A percentile compares a stretch with the other conserved stretches of the same genome.
These are phyloP conservation scores for Verticillium dahliae DNA, from an alignment of 2,329 filamentous ascomycete genomes.

Conservation along the genomic window DNA sequence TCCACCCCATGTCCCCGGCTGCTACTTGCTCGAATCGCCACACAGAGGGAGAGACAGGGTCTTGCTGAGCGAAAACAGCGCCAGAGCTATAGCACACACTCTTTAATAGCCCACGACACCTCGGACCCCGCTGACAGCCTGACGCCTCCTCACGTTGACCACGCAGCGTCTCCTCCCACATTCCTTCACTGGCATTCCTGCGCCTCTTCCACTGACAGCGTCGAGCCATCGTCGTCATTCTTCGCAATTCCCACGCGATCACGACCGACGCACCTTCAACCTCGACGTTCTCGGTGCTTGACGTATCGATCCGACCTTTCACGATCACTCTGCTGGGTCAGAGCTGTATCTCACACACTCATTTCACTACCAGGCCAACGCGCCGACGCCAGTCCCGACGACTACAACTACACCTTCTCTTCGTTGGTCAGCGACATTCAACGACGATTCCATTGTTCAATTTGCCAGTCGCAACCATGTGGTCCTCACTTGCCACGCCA, in stretches of 20 bases:
- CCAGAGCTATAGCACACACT: background rate
- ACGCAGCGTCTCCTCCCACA: background rate
- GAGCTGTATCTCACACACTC: background rate
- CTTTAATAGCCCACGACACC: background rate
- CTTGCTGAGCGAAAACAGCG: background rate
- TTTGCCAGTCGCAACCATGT: slow-evolving; percentile 12
- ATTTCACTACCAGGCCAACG: background rate
- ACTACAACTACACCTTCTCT: background rate
- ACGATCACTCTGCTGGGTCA: background rate
- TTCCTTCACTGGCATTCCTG: background rate
- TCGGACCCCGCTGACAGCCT: background rate
- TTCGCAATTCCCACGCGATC: background rate
- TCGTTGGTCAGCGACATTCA: background rate
- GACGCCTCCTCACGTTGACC: background rate
- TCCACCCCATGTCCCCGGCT: background rate
- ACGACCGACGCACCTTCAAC: background rate
- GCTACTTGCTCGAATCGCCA: background rate
- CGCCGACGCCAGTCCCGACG: background rate
- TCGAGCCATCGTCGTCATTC: background rate
- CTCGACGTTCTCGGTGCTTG: slow-evolving; percentile 2
- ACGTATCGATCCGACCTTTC: slow-evolving; percentile 1
- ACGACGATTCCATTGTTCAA: background rate
- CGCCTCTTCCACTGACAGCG: background rate
- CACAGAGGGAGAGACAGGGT: background rate
- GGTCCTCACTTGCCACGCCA: slow-evolving; percentile 19